Percentiles rank a stretch among this genome's conserved stretches.
Evolutionary conservation across 768 basidiomycete genomes (phyloP).

Genomic region (Amanita thiersii): DNA sequence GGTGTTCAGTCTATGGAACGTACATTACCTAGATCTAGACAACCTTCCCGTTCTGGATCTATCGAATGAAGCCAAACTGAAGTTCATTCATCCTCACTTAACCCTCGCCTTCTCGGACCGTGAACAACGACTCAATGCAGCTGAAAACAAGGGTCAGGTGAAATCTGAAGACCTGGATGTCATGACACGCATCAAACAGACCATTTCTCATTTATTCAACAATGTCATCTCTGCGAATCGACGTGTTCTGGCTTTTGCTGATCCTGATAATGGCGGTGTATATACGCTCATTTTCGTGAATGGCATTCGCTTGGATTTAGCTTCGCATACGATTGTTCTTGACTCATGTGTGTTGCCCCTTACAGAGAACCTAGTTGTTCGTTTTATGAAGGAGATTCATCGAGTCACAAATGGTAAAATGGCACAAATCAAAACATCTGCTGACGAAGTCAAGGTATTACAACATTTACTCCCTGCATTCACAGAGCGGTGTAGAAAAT

Average conservation of each 20-base stretch:
- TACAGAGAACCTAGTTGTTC: slow-evolving; percentile 4
- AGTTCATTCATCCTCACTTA: slow-evolving; percentile 7
- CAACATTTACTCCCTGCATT: slow-evolving; percentile 40
- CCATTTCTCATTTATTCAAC: slow-evolving; percentile 9
- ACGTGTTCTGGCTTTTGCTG: slow-evolving; percentile 12
- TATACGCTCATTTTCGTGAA: slow-evolving; percentile 40
- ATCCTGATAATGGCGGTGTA: slow-evolving; percentile 13
- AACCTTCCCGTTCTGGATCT: slow-evolving; percentile 15
- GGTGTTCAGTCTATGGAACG: slow-evolving; percentile 17
- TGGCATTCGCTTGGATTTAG: slow-evolving; percentile 36
- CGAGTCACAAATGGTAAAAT: slow-evolving; percentile 5
- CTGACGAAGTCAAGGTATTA: slow-evolving; percentile 37
- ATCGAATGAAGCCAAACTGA: slow-evolving; percentile 10
- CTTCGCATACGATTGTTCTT: slow-evolving; percentile 41
- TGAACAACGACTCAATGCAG: slow-evolving; percentile 7
- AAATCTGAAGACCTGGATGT: slow-evolving; percentile 1
- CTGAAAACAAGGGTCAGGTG: background rate
- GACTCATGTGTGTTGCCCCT: slow-evolving; percentile 41
- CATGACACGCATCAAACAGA: slow-evolving; percentile 11
- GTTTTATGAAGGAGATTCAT: background rate
- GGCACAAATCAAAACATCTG: slow-evolving; percentile 12
- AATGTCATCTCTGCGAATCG: background rate
- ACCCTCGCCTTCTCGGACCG: slow-evolving; percentile 10
- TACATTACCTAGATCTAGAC: slow-evolving; percentile 26
- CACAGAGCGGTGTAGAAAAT: slow-evolving; percentile 45